Conservation (phyloP, 345 rosid genomes). For the Erysimum cheiranthoides region DNA sequence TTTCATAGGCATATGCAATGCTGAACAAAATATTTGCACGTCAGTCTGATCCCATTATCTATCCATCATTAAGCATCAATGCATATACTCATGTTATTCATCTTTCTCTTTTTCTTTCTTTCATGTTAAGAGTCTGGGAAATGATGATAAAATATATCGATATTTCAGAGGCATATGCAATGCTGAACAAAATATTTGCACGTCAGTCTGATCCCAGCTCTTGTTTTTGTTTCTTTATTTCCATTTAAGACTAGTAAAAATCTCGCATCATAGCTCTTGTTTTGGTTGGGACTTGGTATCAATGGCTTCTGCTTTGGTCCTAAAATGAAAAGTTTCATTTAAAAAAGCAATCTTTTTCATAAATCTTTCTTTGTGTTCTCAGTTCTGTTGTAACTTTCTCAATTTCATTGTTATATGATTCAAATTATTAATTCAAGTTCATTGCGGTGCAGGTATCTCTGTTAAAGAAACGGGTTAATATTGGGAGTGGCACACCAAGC, state of each 20-base stretch:
- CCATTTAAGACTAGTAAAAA: not conserved
- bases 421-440: slow-evolving; percentile 1
- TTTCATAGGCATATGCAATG: slow-evolving; percentile 49
- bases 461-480: slow-evolving; percentile 75
- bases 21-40: slow-evolving; percentile 60
- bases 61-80: no score
- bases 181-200: slow-evolving; percentile 61
- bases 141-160: slow-evolving; percentile 46
- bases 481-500: slow-evolving; percentile 91
- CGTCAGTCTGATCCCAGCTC: slow-evolving; percentile 64
- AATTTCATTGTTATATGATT: not conserved
- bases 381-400: not conserved
- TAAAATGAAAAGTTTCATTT: not conserved
- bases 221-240: not conserved
- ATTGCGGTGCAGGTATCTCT: slow-evolving; percentile 60
- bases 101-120: no score
- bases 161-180: slow-evolving; percentile 45
- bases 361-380: not conserved
- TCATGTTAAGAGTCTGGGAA: slow-evolving; percentile 36
- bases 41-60: slow-evolving; percentile 58
- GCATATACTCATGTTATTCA: no score
- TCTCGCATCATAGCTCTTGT: not conserved
- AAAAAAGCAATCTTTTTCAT: not conserved
- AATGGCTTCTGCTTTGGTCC: slow-evolving; percentile 2
- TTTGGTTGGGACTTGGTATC: slow-evolving; percentile 6